Evolutionary conservation across 495 filamentous ascomycete genomes (phyloP), one percentile per base, ranked within the genome.

Genomic region (Penicillium parvum): DNA sequence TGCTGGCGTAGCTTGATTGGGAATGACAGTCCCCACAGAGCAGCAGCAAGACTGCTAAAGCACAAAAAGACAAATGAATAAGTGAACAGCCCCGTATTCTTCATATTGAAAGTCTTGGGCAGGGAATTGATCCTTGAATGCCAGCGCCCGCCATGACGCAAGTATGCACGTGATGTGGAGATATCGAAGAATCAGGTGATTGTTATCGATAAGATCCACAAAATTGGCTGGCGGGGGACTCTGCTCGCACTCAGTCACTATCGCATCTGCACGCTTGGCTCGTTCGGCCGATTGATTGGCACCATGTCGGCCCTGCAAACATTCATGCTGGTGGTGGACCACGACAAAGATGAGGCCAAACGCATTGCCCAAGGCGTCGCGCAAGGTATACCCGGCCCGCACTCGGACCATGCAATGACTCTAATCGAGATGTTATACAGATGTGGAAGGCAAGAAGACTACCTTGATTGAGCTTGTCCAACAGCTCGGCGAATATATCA

Each of bases 401-500:
- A 55, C 43, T 53, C 34, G 25, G 18, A 12, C 22, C 21, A 36
- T 34, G 9, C 22, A 28, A 34, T 35, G 32, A 39, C 23, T 54
- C 48, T 57, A 50, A 61, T 26, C 12, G 25, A 32, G 23, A 5
- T 9, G 12, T 4, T 15, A 40, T 50, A n/a, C 34, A 86, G 81
- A 75, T 52, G 65, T 88, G 37, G 76, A 84, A 53, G 73, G 43
- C 40, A 80, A 77, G 47, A 70, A 84, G 37, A 68, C 74, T 17
- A 84, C 80, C 39, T 63, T 88, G 14, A 71, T 88, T 34, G 77
- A 82, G 27, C 61, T 85, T 23, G 78, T 88, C 11, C 78, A 85
- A 55, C 78, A 76, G 9, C 64, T 88, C 18, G 80, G 77, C 8
- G 79, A 84, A 61, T 85, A 85, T 39, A 72, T 88, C 45, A 85